Evolutionary conservation across 148 eudicot species (phyloP), one percentile per base, ranked within the genome.

Genomic region (Talinum fruticosum): DNA sequence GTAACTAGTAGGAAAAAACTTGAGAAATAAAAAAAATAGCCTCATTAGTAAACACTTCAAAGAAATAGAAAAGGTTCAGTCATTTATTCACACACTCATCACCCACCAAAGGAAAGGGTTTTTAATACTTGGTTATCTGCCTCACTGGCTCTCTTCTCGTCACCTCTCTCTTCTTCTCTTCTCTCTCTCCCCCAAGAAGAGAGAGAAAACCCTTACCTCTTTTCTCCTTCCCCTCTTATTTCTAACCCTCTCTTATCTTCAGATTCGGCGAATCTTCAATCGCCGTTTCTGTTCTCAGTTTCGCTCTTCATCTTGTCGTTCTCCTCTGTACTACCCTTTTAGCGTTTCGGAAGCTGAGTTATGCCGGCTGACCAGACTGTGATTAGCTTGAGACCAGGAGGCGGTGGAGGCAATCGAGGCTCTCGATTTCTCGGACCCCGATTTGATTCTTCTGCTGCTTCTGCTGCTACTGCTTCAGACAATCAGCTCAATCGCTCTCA

Each of bases 331-430:
- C 15, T 62, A 33, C 66, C 66, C 14, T 62, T 28, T 24, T 24
- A 8, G 66, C 32, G 29, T 61, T 61, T 61, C 28, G 66, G 66
- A 61, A 28, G 66, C 72, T 69, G 83, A 91, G 90, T 84, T 89
- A 94, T 92, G 97, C 97, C 88, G 91, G 87, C 90, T 83, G 99
- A 96, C 85, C 93, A 88, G 82, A 91, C 99, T 49, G 91, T 90
- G 70, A 87, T 96, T 83, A 96, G 97, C 85, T 90, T 96, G 90
- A 88, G 99, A 93, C 99, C 99, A 23, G 86, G 66, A 62, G 66
- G 76, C 70, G 93, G 94, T 35, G 85, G 84, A 37, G 88, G 85
- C 75, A 85, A 87, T 84, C 90, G 97, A 78, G 89, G 86, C 34
- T 66, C 85, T 83, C 85, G 94, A 84, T 83, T 88, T 47, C 74